A percentile compares a stretch with the other conserved stretches of the same genome.
Conservation (phyloP, 495 filamentous ascomycete genomes). For the Penicillium soppii region DNA sequence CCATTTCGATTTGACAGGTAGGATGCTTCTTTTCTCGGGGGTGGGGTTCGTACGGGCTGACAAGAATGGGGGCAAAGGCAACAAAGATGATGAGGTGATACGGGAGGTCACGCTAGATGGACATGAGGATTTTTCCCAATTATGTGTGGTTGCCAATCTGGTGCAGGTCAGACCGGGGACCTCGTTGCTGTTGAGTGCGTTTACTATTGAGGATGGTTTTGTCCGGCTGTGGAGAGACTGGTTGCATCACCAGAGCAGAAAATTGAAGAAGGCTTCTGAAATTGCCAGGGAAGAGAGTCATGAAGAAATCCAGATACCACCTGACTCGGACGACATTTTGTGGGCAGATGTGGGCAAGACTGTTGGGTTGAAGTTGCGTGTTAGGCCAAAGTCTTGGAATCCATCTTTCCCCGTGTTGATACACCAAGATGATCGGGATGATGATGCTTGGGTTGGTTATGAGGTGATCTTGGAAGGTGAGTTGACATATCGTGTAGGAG, state of each 20-base stretch:
- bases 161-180: conserved; percentile 61
- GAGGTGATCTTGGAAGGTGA: conserved; percentile 60
- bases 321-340: conserved; percentile 32
- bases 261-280: conserved; percentile 11
- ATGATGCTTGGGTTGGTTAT: conserved; percentile 59
- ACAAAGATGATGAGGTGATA: conserved; percentile 18
- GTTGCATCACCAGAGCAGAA: conserved; percentile 50
- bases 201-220: conserved; percentile 62
- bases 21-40: conserved; percentile 8
- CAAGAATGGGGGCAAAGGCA: conserved; percentile 16
- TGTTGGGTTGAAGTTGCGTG: conserved; percentile 58
- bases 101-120: conserved; percentile 65
- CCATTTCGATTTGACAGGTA: conserved; percentile 16
- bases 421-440: conserved; percentile 41
- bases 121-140: conserved; percentile 68
- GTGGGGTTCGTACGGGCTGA: conserved; percentile 38
- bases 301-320: not conserved
- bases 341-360: conserved; percentile 57
- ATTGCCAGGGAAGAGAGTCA: not conserved
- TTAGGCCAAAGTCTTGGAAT: conserved; percentile 38
- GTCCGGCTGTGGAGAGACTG: conserved; percentile 68
- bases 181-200: conserved; percentile 55
- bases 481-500: conserved; percentile 7
- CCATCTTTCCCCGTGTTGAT: conserved; percentile 36
- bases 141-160: conserved; percentile 65